Percentiles rank a stretch among this genome's conserved stretches.
These are phyloP conservation scores for Hydrangea macrophylla DNA, from an alignment of 148 eudicot genomes.

Conservation along the genomic window DNA sequence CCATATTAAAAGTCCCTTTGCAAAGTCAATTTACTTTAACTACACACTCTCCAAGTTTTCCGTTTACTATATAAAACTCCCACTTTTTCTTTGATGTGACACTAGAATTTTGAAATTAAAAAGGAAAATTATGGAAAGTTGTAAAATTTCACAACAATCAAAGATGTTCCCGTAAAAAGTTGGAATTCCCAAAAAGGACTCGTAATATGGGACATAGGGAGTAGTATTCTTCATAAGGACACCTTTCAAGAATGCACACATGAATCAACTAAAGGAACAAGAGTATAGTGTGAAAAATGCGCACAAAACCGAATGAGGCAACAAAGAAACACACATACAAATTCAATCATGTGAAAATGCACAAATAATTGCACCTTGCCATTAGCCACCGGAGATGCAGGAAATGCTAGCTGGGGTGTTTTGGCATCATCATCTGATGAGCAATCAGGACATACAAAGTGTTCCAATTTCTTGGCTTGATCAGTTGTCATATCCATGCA, in stretches of 20 bases:
- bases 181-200: no score
- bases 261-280: neutral
- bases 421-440: slow-evolving; percentile 20
- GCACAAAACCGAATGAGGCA: neutral
- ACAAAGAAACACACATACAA: neutral
- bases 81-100: no score
- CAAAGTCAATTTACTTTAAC: no score
- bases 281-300: neutral
- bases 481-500: slow-evolving; percentile 34
- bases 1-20: no score
- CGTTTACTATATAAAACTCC: no score
- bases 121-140: no score
- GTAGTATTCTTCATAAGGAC: neutral
- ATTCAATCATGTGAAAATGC: neutral
- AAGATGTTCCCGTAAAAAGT: no score
- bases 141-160: no score
- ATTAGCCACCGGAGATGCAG: slow-evolving; percentile 19
- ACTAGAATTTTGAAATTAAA: no score
- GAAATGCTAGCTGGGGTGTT: slow-evolving; percentile 7
- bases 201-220: no score
- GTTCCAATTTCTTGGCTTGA: slow-evolving; percentile 27
- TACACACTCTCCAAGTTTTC: no score
- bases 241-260: neutral
- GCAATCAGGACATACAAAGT: slow-evolving; percentile 31
- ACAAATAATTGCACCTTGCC: slow-evolving; percentile 27